These are phyloP conservation scores for Dispira parvispora DNA, from an alignment of 192 early-diverging fungal species.

Conservation along the genomic window DNA sequence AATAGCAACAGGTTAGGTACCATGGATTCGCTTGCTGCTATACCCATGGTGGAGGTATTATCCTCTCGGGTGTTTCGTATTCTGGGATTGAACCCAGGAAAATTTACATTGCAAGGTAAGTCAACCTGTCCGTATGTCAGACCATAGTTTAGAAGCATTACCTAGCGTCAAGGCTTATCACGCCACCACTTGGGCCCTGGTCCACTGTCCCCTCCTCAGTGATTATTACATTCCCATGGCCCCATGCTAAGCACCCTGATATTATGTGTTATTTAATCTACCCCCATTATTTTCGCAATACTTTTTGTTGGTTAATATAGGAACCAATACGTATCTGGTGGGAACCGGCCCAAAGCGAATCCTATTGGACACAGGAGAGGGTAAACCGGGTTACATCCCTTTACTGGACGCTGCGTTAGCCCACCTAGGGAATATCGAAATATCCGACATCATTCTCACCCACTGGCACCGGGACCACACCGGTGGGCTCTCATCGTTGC, in stretches of 20 bases:
- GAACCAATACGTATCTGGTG: slow-evolving; percentile 73
- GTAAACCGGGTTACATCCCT: slow-evolving; percentile 44
- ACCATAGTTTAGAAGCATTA: too few species aligned
- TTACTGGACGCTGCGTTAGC: slow-evolving; percentile 35
- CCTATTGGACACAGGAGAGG: slow-evolving; percentile 68
- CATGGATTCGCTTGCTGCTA: slow-evolving; percentile 30
- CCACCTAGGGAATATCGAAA: slow-evolving; percentile 23
- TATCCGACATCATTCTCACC: slow-evolving; percentile 54
- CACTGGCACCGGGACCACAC: slow-evolving; percentile 73
- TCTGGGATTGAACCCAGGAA: slow-evolving; percentile 61
- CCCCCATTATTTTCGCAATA: slow-evolving; percentile 18
- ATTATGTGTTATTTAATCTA: background rate
- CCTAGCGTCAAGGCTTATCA: too few species aligned
- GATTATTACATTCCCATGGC: background rate
- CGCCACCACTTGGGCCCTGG: too few species aligned
- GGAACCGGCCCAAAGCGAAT: slow-evolving; percentile 53
- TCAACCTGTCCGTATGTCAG: background rate
- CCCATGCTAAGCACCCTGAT: background rate
- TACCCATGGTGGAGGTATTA: slow-evolving; percentile 35
- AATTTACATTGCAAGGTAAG: slow-evolving; percentile 59
- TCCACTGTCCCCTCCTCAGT: too few species aligned
- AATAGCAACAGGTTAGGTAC: slow-evolving; percentile 10
- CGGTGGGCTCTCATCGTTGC: slow-evolving; percentile 34
- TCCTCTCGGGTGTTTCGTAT: slow-evolving; percentile 45
- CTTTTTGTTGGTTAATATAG: too few species aligned